Evolutionary conservation across 2,329 filamentous ascomycete species (phyloP), one percentile per base, ranked within the genome.

Genomic region (Monosporascus sp.): DNA sequence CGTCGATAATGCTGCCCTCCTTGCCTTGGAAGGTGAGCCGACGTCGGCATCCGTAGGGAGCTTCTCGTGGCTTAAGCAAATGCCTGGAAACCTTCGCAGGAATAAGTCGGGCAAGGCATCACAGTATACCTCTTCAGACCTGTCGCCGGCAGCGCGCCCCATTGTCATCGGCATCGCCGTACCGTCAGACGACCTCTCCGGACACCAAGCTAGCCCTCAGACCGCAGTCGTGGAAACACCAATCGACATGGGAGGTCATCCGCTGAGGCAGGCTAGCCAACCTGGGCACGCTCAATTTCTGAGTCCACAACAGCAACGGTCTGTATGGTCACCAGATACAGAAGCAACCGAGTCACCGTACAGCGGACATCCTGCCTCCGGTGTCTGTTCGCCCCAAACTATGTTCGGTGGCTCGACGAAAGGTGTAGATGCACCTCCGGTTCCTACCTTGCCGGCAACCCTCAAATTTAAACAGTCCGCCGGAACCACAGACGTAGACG

Each of bases 111-210:
- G 59, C 8, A 66, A 66, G 38, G 24, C 52, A 31, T 54, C 54
- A 56, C 64, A 56, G 58, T 61, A 56, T 51, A 64, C 61, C 2
- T 60, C 62, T 14, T 64, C 24, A 65, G 82, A 84, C 56, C 74
- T 89, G 4, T 89, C 87, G 16, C 87, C 87, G 0, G 81, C 80
- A 54, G 84, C 87, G 61, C 77, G 83, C n/a, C 85, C 85, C 1
- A 91, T 91, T 55, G 79, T 87, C 43, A 91, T 90, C 59, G 87
- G 87, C 14, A 83, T 91, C 49, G 79, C 82, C 16, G 73, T 90
- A 46, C 81, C 86, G 2, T 79, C 82, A 16, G 78, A 80, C 46
- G 71, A 74, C 36, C 58, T 73, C 27, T 69, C 64, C 60, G 71
- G 67, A 41, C 80, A 70, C 62, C 75, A 73, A 61, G 71, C 79